Percentiles rank a stretch among this genome's conserved stretches.
Evolutionary conservation across 805 yeast species (phyloP).

Genomic region (Schwanniomyces polymorphus): DNA sequence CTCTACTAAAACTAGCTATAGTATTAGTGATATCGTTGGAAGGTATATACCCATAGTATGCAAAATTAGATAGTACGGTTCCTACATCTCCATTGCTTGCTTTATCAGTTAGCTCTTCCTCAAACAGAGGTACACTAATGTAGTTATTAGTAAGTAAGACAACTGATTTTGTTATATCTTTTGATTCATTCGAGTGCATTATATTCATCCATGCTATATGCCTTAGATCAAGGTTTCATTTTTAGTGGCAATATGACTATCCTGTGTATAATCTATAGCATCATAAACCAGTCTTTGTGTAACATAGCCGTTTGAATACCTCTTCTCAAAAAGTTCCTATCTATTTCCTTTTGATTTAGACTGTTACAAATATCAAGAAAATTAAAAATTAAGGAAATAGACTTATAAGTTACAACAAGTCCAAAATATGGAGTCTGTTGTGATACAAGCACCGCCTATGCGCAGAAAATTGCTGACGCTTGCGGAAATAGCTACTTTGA

Average conservation of each 20-base stretch:
- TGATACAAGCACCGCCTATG: neutral
- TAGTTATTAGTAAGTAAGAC: neutral
- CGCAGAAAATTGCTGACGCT: slow-evolving; percentile 2
- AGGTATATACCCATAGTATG: neutral
- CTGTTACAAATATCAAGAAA: neutral
- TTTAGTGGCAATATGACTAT: too few species aligned
- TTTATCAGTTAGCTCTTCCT: neutral
- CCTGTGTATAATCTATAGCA: neutral
- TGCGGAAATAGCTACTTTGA: slow-evolving; percentile 12
- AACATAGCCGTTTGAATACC: neutral
- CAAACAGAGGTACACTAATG: neutral
- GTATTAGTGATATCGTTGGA: neutral
- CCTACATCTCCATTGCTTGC: neutral
- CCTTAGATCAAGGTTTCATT: too few species aligned
- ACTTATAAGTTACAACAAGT: neutral
- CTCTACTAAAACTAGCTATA: neutral
- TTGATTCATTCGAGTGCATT: too few species aligned
- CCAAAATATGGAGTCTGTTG: neutral
- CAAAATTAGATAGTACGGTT: neutral
- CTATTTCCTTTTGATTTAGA: neutral
- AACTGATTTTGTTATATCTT: too few species aligned
- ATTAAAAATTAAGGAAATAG: neutral
- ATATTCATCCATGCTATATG: too few species aligned
- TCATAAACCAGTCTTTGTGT: neutral
- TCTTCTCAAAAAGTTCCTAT: neutral